Evolutionary conservation across 2,329 filamentous ascomycete genomes (phyloP), one percentile per base, ranked within the genome.

Genomic region (Epichloe festucae): DNA sequence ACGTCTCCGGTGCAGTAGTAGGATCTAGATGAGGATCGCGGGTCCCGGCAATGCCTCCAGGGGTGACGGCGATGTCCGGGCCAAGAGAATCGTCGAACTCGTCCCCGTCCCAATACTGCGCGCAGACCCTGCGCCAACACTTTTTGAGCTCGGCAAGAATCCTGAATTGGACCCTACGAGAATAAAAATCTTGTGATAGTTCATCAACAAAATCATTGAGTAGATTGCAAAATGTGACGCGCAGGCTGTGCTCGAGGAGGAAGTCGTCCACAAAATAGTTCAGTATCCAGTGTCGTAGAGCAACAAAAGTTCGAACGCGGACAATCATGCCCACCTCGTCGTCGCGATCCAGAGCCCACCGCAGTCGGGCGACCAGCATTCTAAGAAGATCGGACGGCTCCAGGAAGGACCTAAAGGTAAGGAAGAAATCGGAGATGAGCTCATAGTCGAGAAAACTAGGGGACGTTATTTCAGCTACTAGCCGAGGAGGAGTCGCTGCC

Each of bases 191-290:
- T 42, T 71, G 66, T 0, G 71, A 70, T 8, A 83, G 62, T 53
- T 82, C 79, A 15, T 75, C 70, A 4, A 79, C 75, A 45, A 84
- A 76, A 48, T 75, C 72, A 64, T 97, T 96, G 53, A 96, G 75
- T 8, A 89, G 74, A 35, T 82, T 74, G 67, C 91, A 96, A 63
- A 96, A 96, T 15, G 80, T 79, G 5, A 78, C 72, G 8, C 91
- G 83, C 35, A 97, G 73, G 44, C 78, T 73, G 62, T 85, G 83
- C 63, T 90, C 82, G 23, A 84, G 69, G 41, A 94, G 80, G 64
- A 95, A 98, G 64, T 98, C 93, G 63, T 98, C 93, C 51, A 87
- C 77, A 59, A 97, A 98, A 67, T 98, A 98, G 66, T 98, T 98
- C 55, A 98, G 70, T 52, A 97, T 90, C 93, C 93, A 98, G 67